Base-by-base conservation (phyloP, 495 filamentous ascomycete species). In the Apodospora peruviana region DNA sequence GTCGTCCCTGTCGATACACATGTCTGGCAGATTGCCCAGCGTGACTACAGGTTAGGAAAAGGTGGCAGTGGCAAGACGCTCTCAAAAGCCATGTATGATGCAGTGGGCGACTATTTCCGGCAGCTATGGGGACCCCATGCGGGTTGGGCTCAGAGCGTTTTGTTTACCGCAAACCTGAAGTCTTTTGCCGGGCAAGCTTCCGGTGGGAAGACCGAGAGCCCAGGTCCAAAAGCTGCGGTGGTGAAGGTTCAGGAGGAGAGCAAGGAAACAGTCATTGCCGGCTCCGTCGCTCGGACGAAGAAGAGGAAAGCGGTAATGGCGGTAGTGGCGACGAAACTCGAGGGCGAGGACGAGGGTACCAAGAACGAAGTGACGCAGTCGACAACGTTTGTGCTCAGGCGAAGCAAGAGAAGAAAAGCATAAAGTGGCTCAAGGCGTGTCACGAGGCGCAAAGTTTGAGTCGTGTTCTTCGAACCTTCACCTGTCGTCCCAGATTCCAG, bases 11-110 rank as follows among this genome's bases (percentile, higher is more conserved):
- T 99, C 23, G 93, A 99, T 68, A 99, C 93, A 3, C 93, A 99
- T 75, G 91, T 98, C 24, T 95, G 90, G 90, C 90, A 99, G 70
- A 96, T 99, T 52, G 93, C 93, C 1, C 88, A 91, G 60, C 75
- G 93, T 39, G 94, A 97, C 64, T 99, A 99, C 66, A 86, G 84
- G 32, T 95, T 97, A 48, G 87, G 88, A 2, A 93, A 87, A 24
- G 61, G 46, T 1, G 78, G 78, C 19, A 89, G 89, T 54, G 78
- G 88, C 53, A 91, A 90, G 56, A 90, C 87, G 24, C 73, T 99
- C 47, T 95, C 83, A 14, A 91, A 91, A 59, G 79, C 78, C 21
- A 93, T 88, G 44, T 96, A 97, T 61, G 83, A 90, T 57, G 87
- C 90, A 7, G 79, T 99, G 36, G 94, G 85, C 3, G 85, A 95